Percentiles rank a stretch among this genome's conserved stretches.
Evolutionary conservation across 495 filamentous ascomycete species (phyloP).

Genomic region (Aspergillus leporis): DNA sequence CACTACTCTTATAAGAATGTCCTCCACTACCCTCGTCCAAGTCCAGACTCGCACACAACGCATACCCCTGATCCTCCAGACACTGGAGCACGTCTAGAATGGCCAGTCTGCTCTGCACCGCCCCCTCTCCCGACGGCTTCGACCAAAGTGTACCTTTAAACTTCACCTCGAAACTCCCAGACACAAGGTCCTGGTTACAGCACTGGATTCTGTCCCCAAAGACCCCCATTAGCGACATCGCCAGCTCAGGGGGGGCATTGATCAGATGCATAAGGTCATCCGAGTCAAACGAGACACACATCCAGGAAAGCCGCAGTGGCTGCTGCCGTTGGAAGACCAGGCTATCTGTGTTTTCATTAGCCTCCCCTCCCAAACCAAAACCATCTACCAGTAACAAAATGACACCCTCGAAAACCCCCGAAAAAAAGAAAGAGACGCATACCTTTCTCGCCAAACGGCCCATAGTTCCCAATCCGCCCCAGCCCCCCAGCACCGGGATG

Average conservation of each 20-base stretch:
- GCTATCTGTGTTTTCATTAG: conserved; percentile 2
- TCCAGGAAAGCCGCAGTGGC: conserved; percentile 7
- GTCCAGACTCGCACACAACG: conserved; percentile 14
- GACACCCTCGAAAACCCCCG: not conserved
- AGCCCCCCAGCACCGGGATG: conserved; percentile 5
- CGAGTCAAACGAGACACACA: conserved; percentile 20
- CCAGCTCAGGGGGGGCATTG: conserved; percentile 12
- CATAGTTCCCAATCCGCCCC: conserved; percentile 13
- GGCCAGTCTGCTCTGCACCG: conserved; percentile 11
- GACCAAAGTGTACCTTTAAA: conserved; percentile 10
- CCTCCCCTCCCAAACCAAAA: too few relatives aligned
- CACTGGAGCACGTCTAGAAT: conserved; percentile 13
- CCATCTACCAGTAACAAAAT: not conserved
- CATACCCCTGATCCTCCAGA: conserved; percentile 16
- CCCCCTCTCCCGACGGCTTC: not conserved
- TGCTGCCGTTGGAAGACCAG: conserved; percentile 9
- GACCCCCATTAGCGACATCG: not conserved
- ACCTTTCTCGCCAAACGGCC: conserved; percentile 12
- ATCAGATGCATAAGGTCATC: conserved; percentile 17
- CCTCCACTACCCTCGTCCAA: conserved; percentile 11
- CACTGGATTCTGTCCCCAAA: conserved; percentile 14
- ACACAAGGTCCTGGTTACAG: conserved; percentile 18
- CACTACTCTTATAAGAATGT: conserved; percentile 13
- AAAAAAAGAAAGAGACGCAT: not conserved
- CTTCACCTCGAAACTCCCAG: conserved; percentile 17